Evolutionary conservation across 768 basidiomycete species (phyloP).

Genomic region (Panellus pusillus): DNA sequence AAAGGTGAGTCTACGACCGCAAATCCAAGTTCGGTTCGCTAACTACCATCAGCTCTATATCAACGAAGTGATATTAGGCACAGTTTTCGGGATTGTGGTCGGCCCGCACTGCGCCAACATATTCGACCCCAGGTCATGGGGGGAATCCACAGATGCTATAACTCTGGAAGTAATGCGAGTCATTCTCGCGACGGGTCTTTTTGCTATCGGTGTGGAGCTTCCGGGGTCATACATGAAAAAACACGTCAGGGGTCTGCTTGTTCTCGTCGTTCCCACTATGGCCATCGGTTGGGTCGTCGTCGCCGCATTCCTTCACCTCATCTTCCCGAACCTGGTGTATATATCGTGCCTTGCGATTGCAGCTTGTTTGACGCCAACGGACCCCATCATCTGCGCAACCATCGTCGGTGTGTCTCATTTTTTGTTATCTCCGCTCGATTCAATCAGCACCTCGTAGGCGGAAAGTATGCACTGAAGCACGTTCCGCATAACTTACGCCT

Average conservation of each 20-base stretch:
- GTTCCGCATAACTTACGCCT: constrained; percentile 77
- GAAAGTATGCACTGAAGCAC: constrained; percentile 66
- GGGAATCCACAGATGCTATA: constrained; percentile 48
- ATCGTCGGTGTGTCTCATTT: constrained; percentile 56
- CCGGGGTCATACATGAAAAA: constrained; percentile 81
- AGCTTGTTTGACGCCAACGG: constrained; percentile 90
- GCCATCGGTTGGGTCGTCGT: constrained; percentile 81
- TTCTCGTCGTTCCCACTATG: constrained; percentile 83
- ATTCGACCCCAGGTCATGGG: constrained; percentile 82
- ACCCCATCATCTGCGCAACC: constrained; percentile 88
- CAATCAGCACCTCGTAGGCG: constrained; percentile 41
- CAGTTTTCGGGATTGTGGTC: constrained; percentile 61
- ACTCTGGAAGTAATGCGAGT: constrained; percentile 87
- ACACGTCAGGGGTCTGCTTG: constrained; percentile 68
- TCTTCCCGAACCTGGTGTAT: constrained; percentile 73
- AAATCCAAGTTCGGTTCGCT: not conserved
- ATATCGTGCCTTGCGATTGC: constrained; percentile 83
- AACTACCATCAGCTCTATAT: constrained; percentile 62
- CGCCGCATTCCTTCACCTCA: constrained; percentile 62
- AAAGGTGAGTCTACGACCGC: constrained; percentile 42
- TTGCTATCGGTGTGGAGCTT: constrained; percentile 93
- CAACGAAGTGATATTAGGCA: constrained; percentile 93
- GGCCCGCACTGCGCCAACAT: constrained; percentile 72
- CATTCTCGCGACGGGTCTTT: constrained; percentile 88
- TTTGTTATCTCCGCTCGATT: not conserved